Conservation (phyloP, 345 rosid species). For the Eucalyptus tenuipes region DNA sequence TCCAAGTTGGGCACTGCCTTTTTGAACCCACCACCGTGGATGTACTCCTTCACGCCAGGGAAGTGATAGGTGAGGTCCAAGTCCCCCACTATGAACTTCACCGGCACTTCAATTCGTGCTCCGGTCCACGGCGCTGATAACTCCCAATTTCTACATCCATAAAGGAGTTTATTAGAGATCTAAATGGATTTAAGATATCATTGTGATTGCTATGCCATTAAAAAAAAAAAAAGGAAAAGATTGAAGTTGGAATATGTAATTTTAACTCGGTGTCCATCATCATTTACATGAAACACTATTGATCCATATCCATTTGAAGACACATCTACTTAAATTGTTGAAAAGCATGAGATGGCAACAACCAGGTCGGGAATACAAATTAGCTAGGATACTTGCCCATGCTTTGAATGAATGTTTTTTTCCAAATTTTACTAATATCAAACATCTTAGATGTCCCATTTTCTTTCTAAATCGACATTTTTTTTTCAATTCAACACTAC, state of each 20-base stretch:
- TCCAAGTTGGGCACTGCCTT: conserved; percentile 6
- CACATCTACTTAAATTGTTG: not conserved
- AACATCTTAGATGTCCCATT: not conserved
- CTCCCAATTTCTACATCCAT: not conserved
- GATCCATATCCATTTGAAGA: not conserved
- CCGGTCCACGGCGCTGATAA: not conserved
- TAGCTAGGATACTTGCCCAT: not conserved
- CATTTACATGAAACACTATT: not conserved
- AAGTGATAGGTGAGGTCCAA: conserved; percentile 8
- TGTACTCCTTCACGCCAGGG: conserved; percentile 3
- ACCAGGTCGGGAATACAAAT: not conserved
- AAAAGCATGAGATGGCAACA: not conserved
- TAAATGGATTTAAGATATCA: not conserved
- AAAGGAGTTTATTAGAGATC: not conserved
- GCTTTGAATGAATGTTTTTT: not conserved
- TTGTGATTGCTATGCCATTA: not conserved
- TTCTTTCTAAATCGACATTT: not conserved
- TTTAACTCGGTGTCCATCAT: accelerated
- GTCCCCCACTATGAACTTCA: conserved; percentile 3
- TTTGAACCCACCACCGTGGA: not conserved
- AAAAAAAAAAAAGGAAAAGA: too few species aligned
- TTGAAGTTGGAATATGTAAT: not conserved
- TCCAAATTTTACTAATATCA: not conserved
- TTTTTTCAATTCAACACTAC: not conserved
- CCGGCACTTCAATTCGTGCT: not conserved